Evolutionary conservation across 257 asterid species (phyloP).

Genomic region (Phtheirospermum japonicum): DNA sequence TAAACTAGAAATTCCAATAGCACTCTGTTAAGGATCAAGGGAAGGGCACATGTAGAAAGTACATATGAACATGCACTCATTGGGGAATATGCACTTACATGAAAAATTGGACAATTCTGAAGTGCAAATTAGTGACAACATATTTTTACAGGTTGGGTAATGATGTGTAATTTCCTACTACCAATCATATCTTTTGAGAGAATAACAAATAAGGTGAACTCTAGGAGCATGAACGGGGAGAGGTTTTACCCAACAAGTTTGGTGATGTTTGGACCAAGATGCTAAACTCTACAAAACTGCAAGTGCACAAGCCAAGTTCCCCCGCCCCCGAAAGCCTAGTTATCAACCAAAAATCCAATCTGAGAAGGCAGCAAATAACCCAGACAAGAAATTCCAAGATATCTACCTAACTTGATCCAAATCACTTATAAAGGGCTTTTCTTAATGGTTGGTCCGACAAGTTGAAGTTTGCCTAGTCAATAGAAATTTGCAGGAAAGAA

Average conservation of each 20-base stretch:
- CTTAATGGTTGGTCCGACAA: background rate
- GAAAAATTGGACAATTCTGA: background rate
- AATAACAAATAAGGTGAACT: background rate
- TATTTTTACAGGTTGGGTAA: constrained; percentile 10
- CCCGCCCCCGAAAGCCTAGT: background rate
- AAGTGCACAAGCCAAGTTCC: background rate
- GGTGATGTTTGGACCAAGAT: background rate
- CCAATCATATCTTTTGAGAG: too few species aligned
- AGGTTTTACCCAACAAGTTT: background rate
- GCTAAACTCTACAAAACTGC: background rate
- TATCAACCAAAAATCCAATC: constrained; percentile 6
- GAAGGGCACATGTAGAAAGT: background rate
- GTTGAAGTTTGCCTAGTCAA: background rate
- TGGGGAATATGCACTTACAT: background rate
- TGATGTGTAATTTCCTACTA: constrained; percentile 8
- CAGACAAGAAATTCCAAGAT: background rate
- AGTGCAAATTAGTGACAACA: constrained; percentile 5
- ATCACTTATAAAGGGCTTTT: constrained; percentile 5
- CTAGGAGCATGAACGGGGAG: background rate
- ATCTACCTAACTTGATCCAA: constrained; percentile 1
- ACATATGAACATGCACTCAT: background rate
- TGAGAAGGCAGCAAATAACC: constrained; percentile 7
- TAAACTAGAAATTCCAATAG: constrained; percentile 2
- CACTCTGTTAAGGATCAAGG: background rate
- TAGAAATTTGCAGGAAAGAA: background rate